Percentiles rank a stretch among this genome's conserved stretches.
Evolutionary conservation across 306 rosid genomes (phyloP).

Genomic region (apple (Malus domestica)): DNA sequence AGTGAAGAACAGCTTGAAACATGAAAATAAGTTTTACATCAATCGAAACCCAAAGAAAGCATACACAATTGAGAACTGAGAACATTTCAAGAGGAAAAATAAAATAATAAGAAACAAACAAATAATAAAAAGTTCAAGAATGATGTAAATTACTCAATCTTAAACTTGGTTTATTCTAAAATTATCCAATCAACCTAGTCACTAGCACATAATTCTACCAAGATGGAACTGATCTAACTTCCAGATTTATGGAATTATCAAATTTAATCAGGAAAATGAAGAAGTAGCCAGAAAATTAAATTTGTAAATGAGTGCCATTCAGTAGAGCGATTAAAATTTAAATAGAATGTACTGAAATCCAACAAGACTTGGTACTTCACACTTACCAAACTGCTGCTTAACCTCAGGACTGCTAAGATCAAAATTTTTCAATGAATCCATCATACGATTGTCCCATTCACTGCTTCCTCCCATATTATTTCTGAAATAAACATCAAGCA

Average conservation of each 20-base stretch:
- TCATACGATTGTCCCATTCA: slow-evolving; percentile 82
- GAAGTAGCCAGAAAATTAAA: background rate
- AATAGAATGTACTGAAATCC: background rate
- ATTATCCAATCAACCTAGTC: background rate
- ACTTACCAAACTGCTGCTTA: slow-evolving; percentile 94
- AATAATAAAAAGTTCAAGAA: background rate
- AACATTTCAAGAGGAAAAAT: background rate
- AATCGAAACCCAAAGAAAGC: background rate
- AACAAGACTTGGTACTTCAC: background rate
- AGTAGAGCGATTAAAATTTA: background rate
- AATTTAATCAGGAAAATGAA: background rate
- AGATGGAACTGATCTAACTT: background rate
- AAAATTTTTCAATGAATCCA: slow-evolving; percentile 88
- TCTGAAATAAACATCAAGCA: slow-evolving; percentile 33
- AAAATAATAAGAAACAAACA: background rate
- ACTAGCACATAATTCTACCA: background rate
- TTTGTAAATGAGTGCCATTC: background rate
- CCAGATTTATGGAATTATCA: background rate
- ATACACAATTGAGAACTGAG: background rate
- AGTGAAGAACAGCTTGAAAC: background rate
- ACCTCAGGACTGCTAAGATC: slow-evolving; percentile 94
- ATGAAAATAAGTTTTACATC: background rate
- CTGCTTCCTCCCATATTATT: slow-evolving; percentile 72
- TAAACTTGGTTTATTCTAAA: background rate
- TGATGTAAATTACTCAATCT: background rate